Evolutionary conservation across 176 grass and related monocot genomes (phyloP).

Genomic region (Ensete glaucum): DNA sequence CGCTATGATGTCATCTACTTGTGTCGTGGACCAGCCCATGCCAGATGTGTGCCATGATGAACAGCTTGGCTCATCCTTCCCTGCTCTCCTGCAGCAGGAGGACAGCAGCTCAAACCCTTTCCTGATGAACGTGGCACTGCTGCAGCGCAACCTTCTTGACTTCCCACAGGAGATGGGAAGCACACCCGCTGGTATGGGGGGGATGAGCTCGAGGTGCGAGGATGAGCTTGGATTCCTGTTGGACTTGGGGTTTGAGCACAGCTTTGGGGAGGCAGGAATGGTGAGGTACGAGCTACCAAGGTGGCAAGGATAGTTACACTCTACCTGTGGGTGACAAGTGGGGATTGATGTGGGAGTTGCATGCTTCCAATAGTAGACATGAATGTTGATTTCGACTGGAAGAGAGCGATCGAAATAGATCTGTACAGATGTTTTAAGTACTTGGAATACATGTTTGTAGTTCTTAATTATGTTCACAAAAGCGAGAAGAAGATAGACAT

Average conservation of each 20-base stretch:
- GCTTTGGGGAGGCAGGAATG: too few relatives aligned
- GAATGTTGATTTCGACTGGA: neutral
- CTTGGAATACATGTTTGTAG: too few relatives aligned
- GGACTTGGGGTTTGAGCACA: too few relatives aligned
- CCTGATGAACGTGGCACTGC: constrained; percentile 23
- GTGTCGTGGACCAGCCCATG: constrained; percentile 2
- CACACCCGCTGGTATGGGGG: constrained; percentile 25
- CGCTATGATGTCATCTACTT: constrained; percentile 23
- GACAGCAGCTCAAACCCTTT: constrained; percentile 18
- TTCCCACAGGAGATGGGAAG: constrained; percentile 21
- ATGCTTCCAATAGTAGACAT: neutral
- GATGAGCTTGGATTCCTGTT: constrained; percentile 22
- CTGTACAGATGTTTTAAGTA: neutral
- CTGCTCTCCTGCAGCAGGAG: neutral
- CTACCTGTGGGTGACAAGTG: too few relatives aligned
- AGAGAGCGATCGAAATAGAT: neutral
- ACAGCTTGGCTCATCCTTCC: neutral
- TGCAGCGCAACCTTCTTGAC: constrained; percentile 33
- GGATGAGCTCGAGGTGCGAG: constrained; percentile 19
- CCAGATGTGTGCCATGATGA: constrained; percentile 14
- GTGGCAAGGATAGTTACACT: too few relatives aligned
- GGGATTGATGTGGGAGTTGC: neutral
- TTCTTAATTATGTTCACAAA: too few relatives aligned
- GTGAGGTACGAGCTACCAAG: too few relatives aligned
- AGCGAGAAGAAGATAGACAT: too few relatives aligned